These are phyloP conservation scores for Coccinonectria pachysandricola DNA, from an alignment of 2,329 filamentous ascomycete species.

Conservation along the genomic window DNA sequence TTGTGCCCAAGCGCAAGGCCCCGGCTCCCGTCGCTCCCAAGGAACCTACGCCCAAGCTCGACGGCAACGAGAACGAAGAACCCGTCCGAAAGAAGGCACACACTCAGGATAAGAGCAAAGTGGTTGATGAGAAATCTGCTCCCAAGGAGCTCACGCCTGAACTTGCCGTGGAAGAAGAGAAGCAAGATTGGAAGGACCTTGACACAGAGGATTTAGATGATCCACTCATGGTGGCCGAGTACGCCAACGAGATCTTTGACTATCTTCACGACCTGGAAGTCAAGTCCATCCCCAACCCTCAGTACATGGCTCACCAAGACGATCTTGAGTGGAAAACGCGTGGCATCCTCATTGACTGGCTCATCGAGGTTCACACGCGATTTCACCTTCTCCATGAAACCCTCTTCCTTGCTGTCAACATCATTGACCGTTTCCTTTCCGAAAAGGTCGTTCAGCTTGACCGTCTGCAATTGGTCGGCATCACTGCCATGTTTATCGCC, in stretches of 20 bases:
- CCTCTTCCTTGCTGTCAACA: slow-evolving; percentile 92
- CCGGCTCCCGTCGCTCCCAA: slow-evolving; percentile 40
- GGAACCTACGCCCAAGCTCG: slow-evolving; percentile 45
- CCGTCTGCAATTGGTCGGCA: slow-evolving; percentile 89
- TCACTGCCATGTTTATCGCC: slow-evolving; percentile 98
- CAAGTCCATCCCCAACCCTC: slow-evolving; percentile 70
- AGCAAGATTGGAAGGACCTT: slow-evolving; percentile 46
- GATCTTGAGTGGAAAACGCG: slow-evolving; percentile 98
- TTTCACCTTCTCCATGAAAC: slow-evolving; percentile 95
- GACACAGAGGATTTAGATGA: slow-evolving; percentile 86
- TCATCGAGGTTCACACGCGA: slow-evolving; percentile 94
- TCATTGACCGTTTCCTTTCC: slow-evolving; percentile 95
- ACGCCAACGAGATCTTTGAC: slow-evolving; percentile 94
- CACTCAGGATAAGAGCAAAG: slow-evolving; percentile 42
- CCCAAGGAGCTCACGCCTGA: slow-evolving; percentile 20
- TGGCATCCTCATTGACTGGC: slow-evolving; percentile 93
- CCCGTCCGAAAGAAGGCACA: slow-evolving; percentile 57
- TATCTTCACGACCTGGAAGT: slow-evolving; percentile 82
- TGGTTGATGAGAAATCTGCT: slow-evolving; percentile 11
- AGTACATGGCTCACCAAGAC: slow-evolving; percentile 92
- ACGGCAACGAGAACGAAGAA: slow-evolving; percentile 60
- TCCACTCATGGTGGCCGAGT: slow-evolving; percentile 95
- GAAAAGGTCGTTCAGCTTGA: slow-evolving; percentile 93
- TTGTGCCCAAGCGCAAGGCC: slow-evolving; percentile 59
- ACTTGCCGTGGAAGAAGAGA: slow-evolving; percentile 5